Evolutionary conservation across 257 asterid species (phyloP).

Genomic region (Nemophila menziesii): DNA sequence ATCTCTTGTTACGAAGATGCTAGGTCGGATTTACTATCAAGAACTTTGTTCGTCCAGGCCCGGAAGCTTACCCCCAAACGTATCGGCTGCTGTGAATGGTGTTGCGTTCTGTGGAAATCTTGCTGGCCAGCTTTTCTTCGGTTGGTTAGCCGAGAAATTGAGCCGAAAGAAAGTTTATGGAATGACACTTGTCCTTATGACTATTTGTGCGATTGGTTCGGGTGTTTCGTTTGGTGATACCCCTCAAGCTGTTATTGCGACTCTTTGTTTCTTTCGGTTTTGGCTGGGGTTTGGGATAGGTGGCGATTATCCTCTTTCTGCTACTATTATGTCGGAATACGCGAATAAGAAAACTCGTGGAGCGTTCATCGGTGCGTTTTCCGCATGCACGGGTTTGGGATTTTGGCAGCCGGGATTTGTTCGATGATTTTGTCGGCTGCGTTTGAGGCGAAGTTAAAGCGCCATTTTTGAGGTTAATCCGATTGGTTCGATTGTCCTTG

Average conservation of each 20-base stretch:
- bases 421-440: slow-evolving; percentile 25
- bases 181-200: slow-evolving; percentile 44
- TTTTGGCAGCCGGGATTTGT: slow-evolving; percentile 34
- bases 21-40: slow-evolving; percentile 50
- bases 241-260: slow-evolving; percentile 40
- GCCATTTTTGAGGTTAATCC: slow-evolving; percentile 17
- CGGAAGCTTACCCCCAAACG: slow-evolving; percentile 31
- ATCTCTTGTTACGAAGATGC: slow-evolving; percentile 26
- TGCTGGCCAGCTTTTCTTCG: slow-evolving; percentile 53
- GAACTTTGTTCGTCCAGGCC: slow-evolving; percentile 19
- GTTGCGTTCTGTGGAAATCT: slow-evolving; percentile 63
- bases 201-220: slow-evolving; percentile 40
- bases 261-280: slow-evolving; percentile 60
- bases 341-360: slow-evolving; percentile 59
- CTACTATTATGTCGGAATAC: slow-evolving; percentile 65
- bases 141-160: slow-evolving; percentile 71
- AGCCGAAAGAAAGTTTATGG: slow-evolving; percentile 61
- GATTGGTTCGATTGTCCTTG: slow-evolving; percentile 28
- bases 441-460: slow-evolving; percentile 25
- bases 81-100: slow-evolving; percentile 42
- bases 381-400: slow-evolving; percentile 77
- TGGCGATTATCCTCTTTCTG: slow-evolving; percentile 68
- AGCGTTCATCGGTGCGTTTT: slow-evolving; percentile 56
- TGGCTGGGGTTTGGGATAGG: slow-evolving; percentile 72
- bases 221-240: slow-evolving; percentile 41